A percentile compares a stretch with the other conserved stretches of the same genome.
These are phyloP conservation scores for Candida quercuum DNA, from an alignment of 805 yeast species.

Conservation along the genomic window DNA sequence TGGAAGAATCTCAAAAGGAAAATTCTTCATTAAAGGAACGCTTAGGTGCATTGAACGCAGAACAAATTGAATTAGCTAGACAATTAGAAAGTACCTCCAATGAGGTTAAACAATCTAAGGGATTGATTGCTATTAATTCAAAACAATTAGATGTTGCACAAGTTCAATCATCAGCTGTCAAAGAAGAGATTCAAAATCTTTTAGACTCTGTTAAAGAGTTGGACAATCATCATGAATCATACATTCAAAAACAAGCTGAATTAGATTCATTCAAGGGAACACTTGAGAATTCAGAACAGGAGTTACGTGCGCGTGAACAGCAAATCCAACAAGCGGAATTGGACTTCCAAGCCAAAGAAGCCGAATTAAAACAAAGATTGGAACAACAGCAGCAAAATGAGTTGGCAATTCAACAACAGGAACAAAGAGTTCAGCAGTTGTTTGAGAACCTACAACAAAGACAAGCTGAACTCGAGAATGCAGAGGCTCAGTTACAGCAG, in stretches of 20 bases:
- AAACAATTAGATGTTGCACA: conserved; percentile 68
- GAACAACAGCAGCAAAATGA: conserved; percentile 32
- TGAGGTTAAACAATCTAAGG: conserved; percentile 57
- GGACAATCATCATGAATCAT: conserved; percentile 33
- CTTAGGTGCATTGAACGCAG: conserved; percentile 61
- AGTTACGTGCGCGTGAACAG: conserved; percentile 26
- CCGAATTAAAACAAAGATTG: conserved; percentile 28
- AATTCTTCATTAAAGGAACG: conserved; percentile 63
- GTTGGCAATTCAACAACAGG: conserved; percentile 30
- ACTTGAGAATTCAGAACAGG: conserved; percentile 33
- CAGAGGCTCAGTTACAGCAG: conserved; percentile 34
- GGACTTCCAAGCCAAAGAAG: conserved; percentile 15
- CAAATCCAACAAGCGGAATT: conserved; percentile 12
- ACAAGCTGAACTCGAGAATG: conserved; percentile 31
- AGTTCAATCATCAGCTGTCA: conserved; percentile 39
- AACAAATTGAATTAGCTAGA: conserved; percentile 51
- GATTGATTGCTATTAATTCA: conserved; percentile 57
- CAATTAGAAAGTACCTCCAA: conserved; percentile 47
- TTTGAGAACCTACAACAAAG: conserved; percentile 30
- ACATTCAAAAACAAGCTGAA: conserved; percentile 30
- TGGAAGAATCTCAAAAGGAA: conserved; percentile 65
- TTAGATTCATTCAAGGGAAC: conserved; percentile 24
- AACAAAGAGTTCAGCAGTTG: conserved; percentile 28
- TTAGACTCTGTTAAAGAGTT: conserved; percentile 28
- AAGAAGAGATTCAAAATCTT: conserved; percentile 33